Evolutionary conservation across 164 flowering plant genomes (phyloP), one percentile per base, ranked within the genome.

Genomic region (Paratinospora sagittata): DNA sequence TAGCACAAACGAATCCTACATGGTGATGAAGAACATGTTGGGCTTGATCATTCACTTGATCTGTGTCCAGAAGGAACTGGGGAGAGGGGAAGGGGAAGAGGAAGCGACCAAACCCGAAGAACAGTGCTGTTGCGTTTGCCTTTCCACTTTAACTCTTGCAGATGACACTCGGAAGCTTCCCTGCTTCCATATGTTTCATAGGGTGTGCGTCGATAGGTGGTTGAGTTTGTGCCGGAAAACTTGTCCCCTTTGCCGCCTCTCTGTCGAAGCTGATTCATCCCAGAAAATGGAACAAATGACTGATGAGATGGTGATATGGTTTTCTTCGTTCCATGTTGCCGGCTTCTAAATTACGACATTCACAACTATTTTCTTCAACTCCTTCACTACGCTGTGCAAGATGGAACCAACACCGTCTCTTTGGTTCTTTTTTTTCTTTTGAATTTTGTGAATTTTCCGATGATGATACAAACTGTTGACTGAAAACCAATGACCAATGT

Each of bases 261-360:
- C 71, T 9, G 73, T 91, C 66, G 82, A 71, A 47, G 86, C 60
- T 2, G 82, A 79, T 37, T 71, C 65, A 13, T 47, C 58, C 12
- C 62, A 47, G 13, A 78, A 39, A 21, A 71, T 68, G 36, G 88
- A 81, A 39, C 85, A 71, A 68, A 58, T 93, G 7, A 93, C 92
- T 0, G 94, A 88, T 30, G 97, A 91, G 79, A 87, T 93, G 97
- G 75, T 87, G 8, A 86, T 87, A 0, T 91, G 96, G 93, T 91
- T 90, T 80, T 93, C 97, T 73, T 93, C 97, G 21, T 93, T 93
- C 70, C 98, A 93, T 80, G 88, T 80, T 21, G 87, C 97, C 73
- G 98, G 98, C 7, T 86, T 85, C 67, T 84, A 72, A 78, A 58
- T 41, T 41, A n/a, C n/a, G n/a, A n/a, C n/a, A n/a, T n/a, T n/a